These are phyloP conservation scores for Hylodesmum podocarpum DNA, from an alignment of 306 rosid species.

Conservation along the genomic window DNA sequence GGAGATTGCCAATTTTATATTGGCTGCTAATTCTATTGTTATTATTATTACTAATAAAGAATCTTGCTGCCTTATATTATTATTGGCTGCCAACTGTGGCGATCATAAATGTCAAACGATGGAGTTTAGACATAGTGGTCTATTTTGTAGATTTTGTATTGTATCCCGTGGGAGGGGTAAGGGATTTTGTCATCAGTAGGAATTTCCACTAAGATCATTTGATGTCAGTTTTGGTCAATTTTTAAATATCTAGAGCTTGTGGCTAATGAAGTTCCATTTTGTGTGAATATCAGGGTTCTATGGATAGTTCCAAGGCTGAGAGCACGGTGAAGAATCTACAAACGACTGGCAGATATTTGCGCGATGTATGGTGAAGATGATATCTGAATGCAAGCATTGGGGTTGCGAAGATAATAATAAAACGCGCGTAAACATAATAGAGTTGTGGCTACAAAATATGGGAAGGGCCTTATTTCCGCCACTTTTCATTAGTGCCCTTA, in stretches of 20 bases:
- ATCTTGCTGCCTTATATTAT: conserved; percentile 11
- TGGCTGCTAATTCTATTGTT: too few species aligned
- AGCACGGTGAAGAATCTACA: conserved; percentile 90
- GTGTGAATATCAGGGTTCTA: conserved; percentile 71
- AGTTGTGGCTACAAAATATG: conserved; percentile 29
- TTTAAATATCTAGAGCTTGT: background rate
- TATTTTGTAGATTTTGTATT: background rate
- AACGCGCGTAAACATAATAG: conserved; percentile 1
- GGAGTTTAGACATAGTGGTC: background rate
- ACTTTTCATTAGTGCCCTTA: conserved; percentile 40
- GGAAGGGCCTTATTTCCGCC: conserved; percentile 24
- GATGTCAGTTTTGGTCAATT: background rate
- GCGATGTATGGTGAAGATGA: conserved; percentile 90
- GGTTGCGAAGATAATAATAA: background rate
- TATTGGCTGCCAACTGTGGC: background rate
- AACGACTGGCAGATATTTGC: conserved; percentile 81
- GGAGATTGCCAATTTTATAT: conserved; percentile 15
- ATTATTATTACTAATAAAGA: too few species aligned
- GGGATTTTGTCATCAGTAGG: background rate
- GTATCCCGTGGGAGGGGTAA: background rate
- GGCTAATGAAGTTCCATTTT: conserved; percentile 21
- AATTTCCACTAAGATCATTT: background rate
- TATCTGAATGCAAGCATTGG: background rate
- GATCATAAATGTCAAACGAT: background rate
- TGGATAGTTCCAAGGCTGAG: conserved; percentile 87